phyloP scores from a whole-genome alignment of 192 early-diverging fungal species.

The Linnemannia elongata region DNA sequence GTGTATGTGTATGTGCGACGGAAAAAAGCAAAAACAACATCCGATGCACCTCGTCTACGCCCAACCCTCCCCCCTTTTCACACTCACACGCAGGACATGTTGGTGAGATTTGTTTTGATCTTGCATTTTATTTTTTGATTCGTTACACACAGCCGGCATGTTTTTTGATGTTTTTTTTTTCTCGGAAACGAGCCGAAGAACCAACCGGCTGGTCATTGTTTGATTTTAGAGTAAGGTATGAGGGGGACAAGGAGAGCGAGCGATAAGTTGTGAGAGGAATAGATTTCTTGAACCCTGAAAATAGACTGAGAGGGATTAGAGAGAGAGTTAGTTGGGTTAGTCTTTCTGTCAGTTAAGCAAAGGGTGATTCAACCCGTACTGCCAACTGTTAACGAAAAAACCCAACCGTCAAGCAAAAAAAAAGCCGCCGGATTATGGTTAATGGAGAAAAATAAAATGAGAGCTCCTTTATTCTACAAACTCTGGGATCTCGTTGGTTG shows the following conservation, averaged over 20 bases:
- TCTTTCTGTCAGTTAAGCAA: not conserved
- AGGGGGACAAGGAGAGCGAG: not conserved
- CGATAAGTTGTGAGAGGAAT: not conserved
- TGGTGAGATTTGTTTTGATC: not conserved
- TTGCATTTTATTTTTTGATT: not conserved
- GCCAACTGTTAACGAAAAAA: too few species aligned
- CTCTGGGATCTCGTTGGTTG: not conserved
- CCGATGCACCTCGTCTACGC: not conserved
- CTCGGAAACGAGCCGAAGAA: not conserved
- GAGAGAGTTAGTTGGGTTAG: not conserved
- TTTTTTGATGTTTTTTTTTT: not conserved
- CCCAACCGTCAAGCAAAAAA: not conserved
- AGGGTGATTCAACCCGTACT: not conserved
- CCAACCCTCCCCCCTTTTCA: not conserved
- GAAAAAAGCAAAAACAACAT: slow-evolving; percentile 6
- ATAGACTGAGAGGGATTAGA: not conserved
- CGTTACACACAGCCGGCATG: not conserved
- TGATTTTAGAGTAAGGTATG: not conserved
- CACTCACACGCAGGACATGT: not conserved
- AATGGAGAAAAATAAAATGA: not conserved
- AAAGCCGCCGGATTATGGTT: not conserved
- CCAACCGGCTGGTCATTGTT: not conserved
- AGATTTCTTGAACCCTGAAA: not conserved
- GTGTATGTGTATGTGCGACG: not conserved
- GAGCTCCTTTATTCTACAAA: not conserved